Percentiles rank a stretch among this genome's conserved stretches.
Evolutionary conservation across 768 basidiomycete genomes (phyloP).

Genomic region (Mrakia gelida): DNA sequence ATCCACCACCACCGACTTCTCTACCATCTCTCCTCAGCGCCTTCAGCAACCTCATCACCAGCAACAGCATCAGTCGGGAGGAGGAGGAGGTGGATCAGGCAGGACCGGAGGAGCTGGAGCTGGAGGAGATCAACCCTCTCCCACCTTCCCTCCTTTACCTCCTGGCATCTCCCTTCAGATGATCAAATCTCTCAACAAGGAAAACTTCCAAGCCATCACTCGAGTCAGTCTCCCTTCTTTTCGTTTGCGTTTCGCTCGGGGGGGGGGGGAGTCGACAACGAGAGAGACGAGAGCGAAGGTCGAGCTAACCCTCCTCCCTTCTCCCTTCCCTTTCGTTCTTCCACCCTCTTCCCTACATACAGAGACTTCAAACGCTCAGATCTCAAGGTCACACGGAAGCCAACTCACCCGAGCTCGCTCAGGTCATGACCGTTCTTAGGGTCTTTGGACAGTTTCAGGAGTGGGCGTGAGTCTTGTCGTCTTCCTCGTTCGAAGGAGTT

Average conservation of each 20-base stretch:
- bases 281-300: background rate
- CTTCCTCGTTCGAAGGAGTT: no score
- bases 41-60: background rate
- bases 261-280: no score
- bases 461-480: conserved; percentile 28
- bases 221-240: background rate
- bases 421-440: conserved; percentile 47
- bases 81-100: background rate
- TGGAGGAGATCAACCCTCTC: background rate
- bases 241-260: background rate
- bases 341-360: background rate
- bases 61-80: background rate
- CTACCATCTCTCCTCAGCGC: background rate
- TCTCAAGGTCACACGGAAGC: conserved; percentile 51
- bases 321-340: background rate
- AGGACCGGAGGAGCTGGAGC: background rate
- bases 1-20: background rate
- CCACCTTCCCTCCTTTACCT: background rate
- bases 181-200: conserved; percentile 2
- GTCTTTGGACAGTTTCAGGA: conserved; percentile 37
- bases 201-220: background rate
- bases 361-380: conserved; percentile 52
- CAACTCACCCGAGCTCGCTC: conserved; percentile 49
- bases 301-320: background rate
- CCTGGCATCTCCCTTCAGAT: conserved; percentile 12